These are phyloP conservation scores for Hypoxylon subgilvum DNA, from an alignment of 495 filamentous ascomycete genomes.

Conservation along the genomic window DNA sequence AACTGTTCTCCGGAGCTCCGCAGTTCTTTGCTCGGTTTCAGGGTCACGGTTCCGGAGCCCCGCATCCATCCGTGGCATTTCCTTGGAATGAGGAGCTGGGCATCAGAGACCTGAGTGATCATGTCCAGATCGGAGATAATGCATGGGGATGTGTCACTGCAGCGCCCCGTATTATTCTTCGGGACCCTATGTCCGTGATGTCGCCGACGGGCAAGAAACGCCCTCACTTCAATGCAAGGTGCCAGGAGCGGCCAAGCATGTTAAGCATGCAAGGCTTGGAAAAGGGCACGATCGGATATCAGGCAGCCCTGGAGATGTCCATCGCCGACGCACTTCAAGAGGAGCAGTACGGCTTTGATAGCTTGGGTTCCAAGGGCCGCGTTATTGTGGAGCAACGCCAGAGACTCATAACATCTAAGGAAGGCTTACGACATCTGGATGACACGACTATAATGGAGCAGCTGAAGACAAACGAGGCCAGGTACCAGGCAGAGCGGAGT, in stretches of 20 bases:
- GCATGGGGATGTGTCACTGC: conserved; percentile 61
- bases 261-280: conserved; percentile 74
- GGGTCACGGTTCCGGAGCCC: conserved; percentile 58
- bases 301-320: conserved; percentile 71
- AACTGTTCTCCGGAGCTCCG: conserved; percentile 77
- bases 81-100: conserved; percentile 70
- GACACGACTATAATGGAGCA: conserved; percentile 58
- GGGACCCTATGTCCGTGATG: conserved; percentile 47
- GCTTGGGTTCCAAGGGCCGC: conserved; percentile 47
- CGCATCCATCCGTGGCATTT: conserved; percentile 70
- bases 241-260: conserved; percentile 74
- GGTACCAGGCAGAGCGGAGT: conserved; percentile 50
- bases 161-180: conserved; percentile 56
- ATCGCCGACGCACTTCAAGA: conserved; percentile 67
- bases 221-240: conserved; percentile 63
- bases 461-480: conserved; percentile 54
- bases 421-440: conserved; percentile 58
- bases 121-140: conserved; percentile 60
- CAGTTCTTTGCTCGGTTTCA: conserved; percentile 69
- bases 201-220: conserved; percentile 49
- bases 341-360: conserved; percentile 57
- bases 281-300: conserved; percentile 75
- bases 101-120: conserved; percentile 69
- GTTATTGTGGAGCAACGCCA: conserved; percentile 56
- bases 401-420: conserved; percentile 55